A percentile compares a stretch with the other conserved stretches of the same genome.
phyloP scores from a whole-genome alignment of 495 filamentous ascomycete species.

The Neurospora sp. region DNA sequence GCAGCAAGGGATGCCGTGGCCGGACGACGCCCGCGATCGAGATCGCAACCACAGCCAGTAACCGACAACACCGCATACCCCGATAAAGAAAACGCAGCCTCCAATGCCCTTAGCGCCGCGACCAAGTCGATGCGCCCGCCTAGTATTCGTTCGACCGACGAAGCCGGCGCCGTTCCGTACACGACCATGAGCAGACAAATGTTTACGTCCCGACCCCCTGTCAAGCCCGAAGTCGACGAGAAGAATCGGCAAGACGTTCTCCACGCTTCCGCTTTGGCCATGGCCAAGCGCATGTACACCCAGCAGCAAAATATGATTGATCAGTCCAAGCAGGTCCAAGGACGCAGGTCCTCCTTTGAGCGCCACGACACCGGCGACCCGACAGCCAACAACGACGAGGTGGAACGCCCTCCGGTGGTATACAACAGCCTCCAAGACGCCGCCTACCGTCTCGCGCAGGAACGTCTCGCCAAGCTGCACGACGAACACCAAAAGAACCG shows the following conservation, averaged over 20 bases:
- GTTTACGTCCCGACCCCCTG: constrained; percentile 66
- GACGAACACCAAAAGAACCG: constrained; percentile 50
- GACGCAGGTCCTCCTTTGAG: constrained; percentile 16
- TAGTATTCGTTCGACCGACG: constrained; percentile 22
- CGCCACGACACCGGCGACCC: constrained; percentile 10
- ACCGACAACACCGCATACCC: constrained; percentile 33
- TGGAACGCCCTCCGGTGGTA: constrained; percentile 21
- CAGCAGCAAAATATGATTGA: constrained; percentile 50
- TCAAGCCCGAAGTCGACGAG: constrained; percentile 63
- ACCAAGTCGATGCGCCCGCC: constrained; percentile 42
- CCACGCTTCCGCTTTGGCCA: constrained; percentile 71
- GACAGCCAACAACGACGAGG: constrained; percentile 5
- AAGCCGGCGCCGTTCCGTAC: constrained; percentile 31
- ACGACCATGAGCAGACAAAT: constrained; percentile 50
- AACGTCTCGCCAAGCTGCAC: constrained; percentile 70
- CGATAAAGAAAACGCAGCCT: constrained; percentile 47
- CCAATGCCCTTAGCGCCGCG: constrained; percentile 59
- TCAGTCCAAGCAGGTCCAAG: constrained; percentile 28
- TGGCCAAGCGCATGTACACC: constrained; percentile 79
- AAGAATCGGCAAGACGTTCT: constrained; percentile 57
- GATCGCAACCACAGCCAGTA: constrained; percentile 44
- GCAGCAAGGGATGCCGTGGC: constrained; percentile 69
- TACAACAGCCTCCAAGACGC: constrained; percentile 67
- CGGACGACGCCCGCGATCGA: constrained; percentile 49
- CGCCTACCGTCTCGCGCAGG: constrained; percentile 72